Evolutionary conservation across 306 rosid genomes (phyloP), one percentile per base, ranked within the genome.

Genomic region (Inga oerstediana): DNA sequence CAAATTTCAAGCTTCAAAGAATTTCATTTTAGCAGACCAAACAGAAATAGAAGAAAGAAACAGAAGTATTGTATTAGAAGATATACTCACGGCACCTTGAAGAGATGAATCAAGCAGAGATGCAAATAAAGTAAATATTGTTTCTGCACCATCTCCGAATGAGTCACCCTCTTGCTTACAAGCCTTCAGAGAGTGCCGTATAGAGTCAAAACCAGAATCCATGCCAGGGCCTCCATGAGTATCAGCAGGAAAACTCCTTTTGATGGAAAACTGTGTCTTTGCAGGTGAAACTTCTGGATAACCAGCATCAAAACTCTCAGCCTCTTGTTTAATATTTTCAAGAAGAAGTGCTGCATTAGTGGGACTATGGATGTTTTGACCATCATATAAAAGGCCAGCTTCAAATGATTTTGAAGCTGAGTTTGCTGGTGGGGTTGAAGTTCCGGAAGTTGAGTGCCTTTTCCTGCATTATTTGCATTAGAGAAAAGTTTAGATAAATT

Each of bases 341-440:
- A 96, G 98, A 87, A 94, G 78, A 68, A 96, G 98, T 72, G 97
- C 97, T 1, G 99, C 94, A 88, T 93, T 96, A 27, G 94, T 86
- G 54, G 97, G 97, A 91, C 94, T 91, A 82, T 91, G 98, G 89
- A 96, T 88, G 86, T 48, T 88, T 77, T 89, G 91, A 11, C 93
- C 97, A 41, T 94, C 99, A 51, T 91, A 91, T 2, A 90, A 79
- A 66, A 92, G 82, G 79, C 94, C 83, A 45, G 94, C 75, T 70
- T 88, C 91, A 83, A 93, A 81, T 43, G 87, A 78, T 68, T 89
- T 90, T 9, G 97, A 90, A 64, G 91, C 85, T 37, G 97, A 89
- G 70, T 64, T 79, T 37, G 87, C 94, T 14, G 37, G 87, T 49
- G 59, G 84, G 19, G 93, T 86, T 32, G 93, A 86, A 14, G 88